A percentile compares a stretch with the other conserved stretches of the same genome.
Conservation (phyloP, 2,329 filamentous ascomycete genomes). For the Sclerotiophoma versabilis region DNA sequence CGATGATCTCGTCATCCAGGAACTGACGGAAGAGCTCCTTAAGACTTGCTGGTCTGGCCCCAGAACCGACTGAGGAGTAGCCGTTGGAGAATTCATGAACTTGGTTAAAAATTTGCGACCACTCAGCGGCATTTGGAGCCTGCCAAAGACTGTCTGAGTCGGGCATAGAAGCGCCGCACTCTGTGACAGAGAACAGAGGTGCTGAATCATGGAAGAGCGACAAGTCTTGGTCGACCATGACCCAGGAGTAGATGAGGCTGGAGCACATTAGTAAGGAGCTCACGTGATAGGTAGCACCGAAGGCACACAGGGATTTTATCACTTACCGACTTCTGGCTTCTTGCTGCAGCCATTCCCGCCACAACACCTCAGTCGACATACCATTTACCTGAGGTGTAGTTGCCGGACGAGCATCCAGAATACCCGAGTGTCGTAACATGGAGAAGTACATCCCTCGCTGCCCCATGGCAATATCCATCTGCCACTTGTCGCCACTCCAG, state of each 20-base stretch:
- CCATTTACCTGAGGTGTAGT: constrained; percentile 56
- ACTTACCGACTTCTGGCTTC: constrained; percentile 69
- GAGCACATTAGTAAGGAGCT: constrained; percentile 27
- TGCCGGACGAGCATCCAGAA: constrained; percentile 63
- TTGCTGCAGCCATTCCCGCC: constrained; percentile 70
- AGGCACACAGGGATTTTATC: constrained; percentile 19
- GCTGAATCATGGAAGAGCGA: constrained; percentile 51
- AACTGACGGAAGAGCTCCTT: constrained; percentile 73
- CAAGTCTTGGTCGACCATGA: constrained; percentile 74
- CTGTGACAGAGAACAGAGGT: constrained; percentile 67
- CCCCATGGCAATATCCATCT: constrained; percentile 79
- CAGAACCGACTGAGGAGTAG: constrained; percentile 62
- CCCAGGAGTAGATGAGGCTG: constrained; percentile 77
- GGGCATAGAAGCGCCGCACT: constrained; percentile 70
- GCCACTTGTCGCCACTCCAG: constrained; percentile 79
- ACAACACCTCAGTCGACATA: constrained; percentile 58
- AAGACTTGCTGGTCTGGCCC: constrained; percentile 64
- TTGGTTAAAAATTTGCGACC: constrained; percentile 66
- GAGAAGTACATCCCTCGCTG: constrained; percentile 76
- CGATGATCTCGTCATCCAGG: constrained; percentile 67
- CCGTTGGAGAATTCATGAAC: constrained; percentile 63
- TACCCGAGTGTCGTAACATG: constrained; percentile 74
- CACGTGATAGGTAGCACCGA: constrained; percentile 30
- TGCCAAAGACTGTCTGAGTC: constrained; percentile 69
- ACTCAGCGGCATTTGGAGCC: constrained; percentile 64